phyloP scores from a whole-genome alignment of 805 yeast species.

The Suhomyces xylopsoci region DNA sequence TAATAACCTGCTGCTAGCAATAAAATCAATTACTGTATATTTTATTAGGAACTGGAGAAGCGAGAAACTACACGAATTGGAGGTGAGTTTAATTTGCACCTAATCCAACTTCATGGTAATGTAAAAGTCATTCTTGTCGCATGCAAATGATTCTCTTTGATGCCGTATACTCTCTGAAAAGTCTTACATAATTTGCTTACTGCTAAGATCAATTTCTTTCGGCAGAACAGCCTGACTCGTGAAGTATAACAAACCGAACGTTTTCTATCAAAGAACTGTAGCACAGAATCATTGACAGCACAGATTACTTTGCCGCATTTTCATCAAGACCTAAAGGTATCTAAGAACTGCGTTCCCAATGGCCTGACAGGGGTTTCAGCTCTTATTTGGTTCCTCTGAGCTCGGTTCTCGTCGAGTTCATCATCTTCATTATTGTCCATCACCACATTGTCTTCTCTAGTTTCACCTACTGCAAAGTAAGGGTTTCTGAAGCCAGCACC shows the following conservation, averaged over 20 bases:
- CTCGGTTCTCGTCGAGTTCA: slow-evolving; percentile 18
- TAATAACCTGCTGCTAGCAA: not conserved
- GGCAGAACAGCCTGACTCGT: not conserved
- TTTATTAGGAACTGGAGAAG: not conserved
- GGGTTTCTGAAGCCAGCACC: not conserved
- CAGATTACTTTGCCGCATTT: too few species aligned
- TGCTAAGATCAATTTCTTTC: not conserved
- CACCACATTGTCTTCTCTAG: slow-evolving; percentile 19
- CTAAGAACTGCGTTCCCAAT: slow-evolving; percentile 56
- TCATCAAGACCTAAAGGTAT: slow-evolving; percentile 46
- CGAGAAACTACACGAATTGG: not conserved
- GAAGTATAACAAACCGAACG: too few species aligned
- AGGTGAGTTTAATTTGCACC: not conserved
- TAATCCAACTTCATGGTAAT: too few species aligned
- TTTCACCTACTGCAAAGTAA: not conserved
- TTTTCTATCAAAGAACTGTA: too few species aligned
- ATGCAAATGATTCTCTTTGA: too few species aligned
- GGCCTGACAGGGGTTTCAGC: slow-evolving; percentile 63
- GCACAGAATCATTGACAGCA: too few species aligned
- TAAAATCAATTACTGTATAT: too few species aligned
- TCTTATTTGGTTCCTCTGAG: slow-evolving; percentile 25
- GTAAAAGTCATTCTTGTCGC: too few species aligned
- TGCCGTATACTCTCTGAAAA: too few species aligned
- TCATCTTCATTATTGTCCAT: slow-evolving; percentile 21
- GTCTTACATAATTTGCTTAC: not conserved